Base-by-base conservation (phyloP, 1,284 basidiomycete species). In the Thecaphora thlaspeos region DNA sequence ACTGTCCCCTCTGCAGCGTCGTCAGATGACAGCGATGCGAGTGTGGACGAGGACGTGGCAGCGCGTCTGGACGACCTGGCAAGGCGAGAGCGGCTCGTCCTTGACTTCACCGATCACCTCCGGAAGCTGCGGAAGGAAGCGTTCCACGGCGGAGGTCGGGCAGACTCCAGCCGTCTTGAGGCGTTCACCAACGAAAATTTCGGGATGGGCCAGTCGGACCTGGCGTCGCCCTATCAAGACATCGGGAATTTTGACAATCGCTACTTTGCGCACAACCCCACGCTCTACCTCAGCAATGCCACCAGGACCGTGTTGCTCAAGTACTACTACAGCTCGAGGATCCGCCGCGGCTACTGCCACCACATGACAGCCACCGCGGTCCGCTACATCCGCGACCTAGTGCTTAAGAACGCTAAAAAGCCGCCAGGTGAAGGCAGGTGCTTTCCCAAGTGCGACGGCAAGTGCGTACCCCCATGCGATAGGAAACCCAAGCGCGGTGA, bases 201-300 rank as follows among this genome's bases (percentile, higher is more conserved):
- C 26, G 26, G 38, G 28, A 24, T 48, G 28, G 45, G 42, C 23
- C 45, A 54, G 4, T 39, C 45, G 15, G 58, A 69, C 43, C 53
- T 59, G 18, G 51, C 60, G 15, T 65, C 54, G 82, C 85, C 59
- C 79, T 86, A 71, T 22, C 81, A 85, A 23, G 89, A 92, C 71
- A 88, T 88, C 84, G 84, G 84, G 1, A 84, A 87, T 65, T 94
- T 95, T 78, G 87, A 90, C 76, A 90, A 94, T 68, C 91, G 93
- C 19, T 89, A 91, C 74, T 88, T 95, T 71, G 83, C 93, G 11
- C 91, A 96, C 80, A 88, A 86, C 59, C 92, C 91, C 0, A 88
- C 87, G 46, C 83, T 95, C 41, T 87, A 87, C 73, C 83, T 92
- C 80, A 88, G 88, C 72, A 88, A 87, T 74, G 82, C 84, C 17